Evolutionary conservation across 2,329 filamentous ascomycete genomes (phyloP).

Genomic region (Cercospora berteroae): DNA sequence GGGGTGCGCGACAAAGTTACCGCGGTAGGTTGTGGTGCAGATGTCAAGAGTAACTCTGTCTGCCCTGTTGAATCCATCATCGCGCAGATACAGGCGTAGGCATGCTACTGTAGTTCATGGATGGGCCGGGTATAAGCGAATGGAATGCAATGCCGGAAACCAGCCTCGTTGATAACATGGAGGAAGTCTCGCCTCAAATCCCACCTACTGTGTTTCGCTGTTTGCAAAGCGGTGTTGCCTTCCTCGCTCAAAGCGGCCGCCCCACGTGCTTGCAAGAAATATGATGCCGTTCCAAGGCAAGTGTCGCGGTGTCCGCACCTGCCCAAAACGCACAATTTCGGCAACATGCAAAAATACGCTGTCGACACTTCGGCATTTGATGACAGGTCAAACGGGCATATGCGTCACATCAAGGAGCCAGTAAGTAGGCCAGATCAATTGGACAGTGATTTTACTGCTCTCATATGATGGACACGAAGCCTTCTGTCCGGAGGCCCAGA

Average conservation of each 20-base stretch:
- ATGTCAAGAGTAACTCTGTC: conserved; percentile 12
- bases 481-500: background rate
- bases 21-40: conserved; percentile 3
- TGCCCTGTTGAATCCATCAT: conserved; percentile 8
- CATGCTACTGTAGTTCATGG: conserved; percentile 11
- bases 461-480: background rate
- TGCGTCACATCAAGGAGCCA: background rate
- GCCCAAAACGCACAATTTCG: background rate
- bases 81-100: conserved; percentile 10
- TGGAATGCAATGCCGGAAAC: background rate
- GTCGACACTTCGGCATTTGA: background rate
- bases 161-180: background rate
- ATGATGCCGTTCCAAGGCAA: background rate
- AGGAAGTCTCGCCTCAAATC: background rate
- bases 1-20: conserved; percentile 9
- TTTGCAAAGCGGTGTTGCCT: background rate
- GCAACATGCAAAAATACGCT: background rate
- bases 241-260: background rate
- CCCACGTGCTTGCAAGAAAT: background rate
- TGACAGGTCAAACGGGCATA: background rate
- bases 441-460: background rate
- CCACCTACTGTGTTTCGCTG: background rate
- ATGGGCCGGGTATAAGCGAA: background rate
- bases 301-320: background rate
- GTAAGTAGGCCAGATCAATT: background rate